Evolutionary conservation across 2,329 filamentous ascomycete genomes (phyloP), one percentile per base, ranked within the genome.

Genomic region (Teratosphaeria destructans): DNA sequence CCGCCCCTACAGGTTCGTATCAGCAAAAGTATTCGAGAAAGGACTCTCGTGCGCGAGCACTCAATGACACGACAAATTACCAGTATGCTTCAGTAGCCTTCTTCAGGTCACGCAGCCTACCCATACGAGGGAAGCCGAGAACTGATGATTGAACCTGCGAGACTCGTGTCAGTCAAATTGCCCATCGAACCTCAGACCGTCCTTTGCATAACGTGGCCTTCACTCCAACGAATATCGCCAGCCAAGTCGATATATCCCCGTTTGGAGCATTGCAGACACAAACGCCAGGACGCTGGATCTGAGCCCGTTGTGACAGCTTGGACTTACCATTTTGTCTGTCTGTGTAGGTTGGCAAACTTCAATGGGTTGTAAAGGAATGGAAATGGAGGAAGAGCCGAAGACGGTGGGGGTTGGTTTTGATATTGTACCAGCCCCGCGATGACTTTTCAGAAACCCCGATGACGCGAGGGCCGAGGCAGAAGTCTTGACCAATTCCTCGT

Each of bases 81-180:
- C 94, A 99, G 81, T 87, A 99, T 77, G 93, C 90, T 81, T 99
- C 94, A 69, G 92, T 99, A 75, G 94, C 94, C 87, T 99, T 99
- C 88, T 99, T 99, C 77, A 99, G 86, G 84, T 99, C 94, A 86
- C 94, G 91, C 81, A 95, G 89, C 73, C 85, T 89, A 80, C 94
- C 94, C 90, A 97, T 96, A 76, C 94, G 93, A 78, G 94, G 94
- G 85, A 99, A 99, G 81, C 94, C 94, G 78, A 99, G 88, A 78
- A 99, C 84, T 70, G 94, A 83, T 67, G 78, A 80, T 67, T 79
- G 76, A 60, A 80, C 78, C 78, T 57, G 61, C 72, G 66, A 55
- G 57, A 63, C 61, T 55, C 60, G 19, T 54, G 55, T 56, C 43
- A 49, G 43, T 23, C n/a, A 49, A 6, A 49, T 0, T 23, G 43